Base-by-base conservation (phyloP, 768 basidiomycete genomes). In the Neoboletus magnificus region DNA sequence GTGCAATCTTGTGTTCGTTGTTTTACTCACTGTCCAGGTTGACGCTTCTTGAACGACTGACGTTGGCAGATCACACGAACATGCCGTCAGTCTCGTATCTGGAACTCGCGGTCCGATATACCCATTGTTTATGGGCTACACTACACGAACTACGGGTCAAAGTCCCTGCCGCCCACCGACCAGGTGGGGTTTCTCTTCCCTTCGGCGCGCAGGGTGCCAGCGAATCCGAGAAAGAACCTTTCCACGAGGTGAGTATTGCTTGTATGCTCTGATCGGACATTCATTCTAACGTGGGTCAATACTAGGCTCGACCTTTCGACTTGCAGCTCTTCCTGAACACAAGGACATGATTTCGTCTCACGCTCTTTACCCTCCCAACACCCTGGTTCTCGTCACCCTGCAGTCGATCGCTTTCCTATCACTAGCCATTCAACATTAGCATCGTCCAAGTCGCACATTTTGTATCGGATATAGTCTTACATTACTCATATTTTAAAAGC, bases 1-100 rank as follows among this genome's bases (percentile, higher is more conserved):
- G 82, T 42, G 94, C 93, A 16, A 89, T 97, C 45, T 71, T 97
- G 13, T 76, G 94, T 94, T 62, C 67, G 91, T 78, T 2, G 2
- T 35, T 50, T 52, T 3, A 9, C 37, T 2, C 13, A 5, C 4
- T 1, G 36, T 54, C 20, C 10, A 22, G 22, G 8, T 51, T 16
- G 30, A 46, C 8, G 23, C 27, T 12, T 10, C 49, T 46, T 58
- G 50, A 68, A 49, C 6, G 23, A 40, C 35, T 16, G 18, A 22
- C 15, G 16, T 36, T 46, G 53, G 25, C 46, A 90, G 88, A 82
- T 64, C 74, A 79, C 44, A 76, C 72, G 3, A 77, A 77, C 3
- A 69, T 75, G 44, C 79, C 82, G 18, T 67, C 82, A 0, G 74
- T 85, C 25, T 88, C 89, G 1, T 74, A 78, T 33, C 62, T 90